Evolutionary conservation across 1,139 yeast genomes (phyloP), one percentile per base, ranked within the genome.

Genomic region (Protomyces gravidus): DNA sequence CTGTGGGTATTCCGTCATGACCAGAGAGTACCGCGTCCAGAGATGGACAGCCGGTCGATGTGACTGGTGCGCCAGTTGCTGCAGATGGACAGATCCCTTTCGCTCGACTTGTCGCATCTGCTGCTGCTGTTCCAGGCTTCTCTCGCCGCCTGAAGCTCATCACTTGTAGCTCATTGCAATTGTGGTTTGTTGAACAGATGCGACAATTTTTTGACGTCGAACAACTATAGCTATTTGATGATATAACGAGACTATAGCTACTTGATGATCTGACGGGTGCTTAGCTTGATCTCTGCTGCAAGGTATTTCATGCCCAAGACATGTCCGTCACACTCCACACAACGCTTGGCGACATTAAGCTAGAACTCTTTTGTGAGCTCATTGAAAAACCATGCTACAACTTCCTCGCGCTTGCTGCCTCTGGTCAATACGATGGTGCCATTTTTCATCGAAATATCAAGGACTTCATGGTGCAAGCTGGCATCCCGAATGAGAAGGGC

Each of bases 1-100:
- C 96, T 17, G 88, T 67, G 0, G 97, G 97, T 15, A 90, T 70
- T 0, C 98, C 98, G 63, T 82, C 88, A 70, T 92, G 97, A 1
- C 80, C 81, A 60, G 92, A 70, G 1, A 63, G 40, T 1, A 89
- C 73, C 64, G 79, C 82, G 70, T 92, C 97, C 39, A 92, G 71
- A 9, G 63, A 61, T 9, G 45, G 32, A 13, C 63, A 61, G 13
- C 63, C 63, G 21, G 62, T 52, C 1, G 59, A 50, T n/a, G 63
- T 61, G 32, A 52, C 57, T 27, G 58, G 55, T 3, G 32, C 27
- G 6, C 63, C 63, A 48, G 60, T 61, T n/a, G 53, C 50, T 2
- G 58, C 56, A 4, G 63, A 61, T 4, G 62, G 63, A 25, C 63
- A 45, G 6, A 59, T 49, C 17, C 63, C 63, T 23, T 15, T 30